A percentile compares a stretch with the other conserved stretches of the same genome.
Evolutionary conservation across 352 stramenopile genomes (phyloP).

Genomic region (Phytophthora sp.): DNA sequence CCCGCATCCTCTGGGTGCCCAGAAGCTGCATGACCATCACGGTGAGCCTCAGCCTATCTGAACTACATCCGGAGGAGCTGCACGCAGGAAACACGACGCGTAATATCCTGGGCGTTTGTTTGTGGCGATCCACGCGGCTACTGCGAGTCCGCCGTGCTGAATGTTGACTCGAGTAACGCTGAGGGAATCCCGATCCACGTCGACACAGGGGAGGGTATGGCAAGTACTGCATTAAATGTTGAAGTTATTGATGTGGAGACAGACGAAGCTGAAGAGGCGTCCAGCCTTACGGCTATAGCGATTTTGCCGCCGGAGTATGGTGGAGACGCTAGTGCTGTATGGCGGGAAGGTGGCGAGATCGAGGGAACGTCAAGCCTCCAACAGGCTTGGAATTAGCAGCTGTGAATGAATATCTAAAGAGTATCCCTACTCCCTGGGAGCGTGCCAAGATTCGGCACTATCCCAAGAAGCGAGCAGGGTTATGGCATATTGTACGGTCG

Average conservation of each 20-base stretch:
- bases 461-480: neutral
- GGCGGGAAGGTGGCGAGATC: neutral
- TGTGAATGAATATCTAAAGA: neutral
- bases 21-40: neutral
- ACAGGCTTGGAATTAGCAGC: neutral
- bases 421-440: neutral
- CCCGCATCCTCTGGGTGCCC: neutral
- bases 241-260: neutral
- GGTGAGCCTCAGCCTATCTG: neutral
- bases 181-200: neutral
- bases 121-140: constrained; percentile 1
- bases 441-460: constrained; percentile 3
- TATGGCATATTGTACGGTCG: neutral
- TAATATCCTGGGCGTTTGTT: neutral
- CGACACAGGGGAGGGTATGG: neutral
- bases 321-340: neutral
- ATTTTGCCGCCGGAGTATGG: neutral
- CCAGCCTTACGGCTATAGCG: neutral
- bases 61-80: neutral
- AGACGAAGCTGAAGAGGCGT: neutral
- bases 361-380: neutral
- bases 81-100: neutral
- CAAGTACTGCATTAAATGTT: neutral
- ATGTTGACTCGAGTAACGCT: neutral
- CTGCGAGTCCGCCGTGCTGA: neutral